A percentile compares a stretch with the other conserved stretches of the same genome.
These are phyloP conservation scores for Alternaria ventricosa DNA, from an alignment of 2,329 filamentous ascomycete species.

Conservation along the genomic window DNA sequence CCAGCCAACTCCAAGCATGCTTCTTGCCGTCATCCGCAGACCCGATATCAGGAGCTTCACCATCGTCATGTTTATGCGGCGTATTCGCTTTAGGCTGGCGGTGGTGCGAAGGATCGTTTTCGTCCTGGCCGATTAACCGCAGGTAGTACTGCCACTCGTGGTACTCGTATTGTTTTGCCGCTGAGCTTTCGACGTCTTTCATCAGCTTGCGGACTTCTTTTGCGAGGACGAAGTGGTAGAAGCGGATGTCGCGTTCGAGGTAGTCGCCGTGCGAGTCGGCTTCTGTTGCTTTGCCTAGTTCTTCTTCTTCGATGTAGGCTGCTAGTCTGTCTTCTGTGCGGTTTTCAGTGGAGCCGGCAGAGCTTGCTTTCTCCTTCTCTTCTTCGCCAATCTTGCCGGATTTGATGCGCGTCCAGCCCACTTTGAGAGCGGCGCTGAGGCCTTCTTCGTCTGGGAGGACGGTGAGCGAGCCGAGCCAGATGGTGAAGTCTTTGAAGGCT, in stretches of 20 bases:
- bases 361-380: background rate
- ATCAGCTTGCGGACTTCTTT: slow-evolving; percentile 54
- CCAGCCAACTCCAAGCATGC: slow-evolving; percentile 80
- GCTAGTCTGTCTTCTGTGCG: slow-evolving; percentile 42
- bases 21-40: slow-evolving; percentile 39
- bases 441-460: slow-evolving; percentile 59
- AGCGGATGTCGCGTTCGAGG: slow-evolving; percentile 57
- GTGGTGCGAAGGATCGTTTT: slow-evolving; percentile 49
- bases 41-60: slow-evolving; percentile 38
- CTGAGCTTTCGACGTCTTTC: slow-evolving; percentile 49
- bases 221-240: slow-evolving; percentile 58
- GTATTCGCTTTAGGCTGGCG: slow-evolving; percentile 34
- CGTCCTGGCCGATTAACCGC: slow-evolving; percentile 47
- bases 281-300: slow-evolving; percentile 50
- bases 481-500: slow-evolving; percentile 60
- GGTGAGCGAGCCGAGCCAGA: slow-evolving; percentile 63
- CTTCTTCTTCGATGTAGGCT: slow-evolving; percentile 50
- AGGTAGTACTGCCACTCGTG: slow-evolving; percentile 51
- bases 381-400: slow-evolving; percentile 28
- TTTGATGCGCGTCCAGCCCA: slow-evolving; percentile 32
- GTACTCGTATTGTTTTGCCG: slow-evolving; percentile 50
- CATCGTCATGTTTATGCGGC: slow-evolving; percentile 15
- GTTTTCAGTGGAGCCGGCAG: slow-evolving; percentile 16
- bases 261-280: slow-evolving; percentile 53
- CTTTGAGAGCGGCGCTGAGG: slow-evolving; percentile 43